These are phyloP conservation scores for Capsicum pubescens DNA, from an alignment of 257 asterid genomes.

Conservation along the genomic window DNA sequence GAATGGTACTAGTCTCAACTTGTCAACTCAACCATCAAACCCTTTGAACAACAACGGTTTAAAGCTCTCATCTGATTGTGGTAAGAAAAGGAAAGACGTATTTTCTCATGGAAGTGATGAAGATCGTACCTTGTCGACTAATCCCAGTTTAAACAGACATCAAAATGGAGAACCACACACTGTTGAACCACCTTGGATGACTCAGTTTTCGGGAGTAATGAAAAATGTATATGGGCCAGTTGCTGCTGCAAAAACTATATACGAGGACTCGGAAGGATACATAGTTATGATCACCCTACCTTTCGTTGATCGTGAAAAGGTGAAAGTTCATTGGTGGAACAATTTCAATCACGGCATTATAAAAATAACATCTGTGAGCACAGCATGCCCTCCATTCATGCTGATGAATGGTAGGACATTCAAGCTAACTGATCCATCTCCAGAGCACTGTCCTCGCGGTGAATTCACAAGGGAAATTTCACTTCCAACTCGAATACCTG, in stretches of 20 bases:
- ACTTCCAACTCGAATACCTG: slow-evolving; percentile 71
- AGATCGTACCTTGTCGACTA: slow-evolving; percentile 40
- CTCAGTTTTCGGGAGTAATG: slow-evolving; percentile 62
- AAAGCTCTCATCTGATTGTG: slow-evolving; percentile 56
- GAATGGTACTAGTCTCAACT: slow-evolving; percentile 58
- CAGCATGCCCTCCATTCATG: slow-evolving; percentile 62
- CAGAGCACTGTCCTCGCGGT: slow-evolving; percentile 80
- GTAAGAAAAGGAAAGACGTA: slow-evolving; percentile 66
- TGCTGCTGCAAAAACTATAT: slow-evolving; percentile 67
- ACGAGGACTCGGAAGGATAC: slow-evolving; percentile 73
- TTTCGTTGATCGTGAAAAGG: slow-evolving; percentile 63
- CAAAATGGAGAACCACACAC: slow-evolving; percentile 54
- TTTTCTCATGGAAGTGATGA: slow-evolving; percentile 57
- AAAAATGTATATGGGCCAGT: slow-evolving; percentile 65
- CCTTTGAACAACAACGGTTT: slow-evolving; percentile 46
- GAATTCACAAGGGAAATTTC: slow-evolving; percentile 73
- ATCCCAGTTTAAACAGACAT: slow-evolving; percentile 34
- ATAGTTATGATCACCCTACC: slow-evolving; percentile 68
- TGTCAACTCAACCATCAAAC: slow-evolving; percentile 53
- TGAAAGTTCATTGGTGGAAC: slow-evolving; percentile 81
- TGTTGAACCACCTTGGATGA: slow-evolving; percentile 61
- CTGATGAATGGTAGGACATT: slow-evolving; percentile 66
- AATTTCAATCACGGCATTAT: slow-evolving; percentile 65
- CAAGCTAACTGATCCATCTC: slow-evolving; percentile 72
- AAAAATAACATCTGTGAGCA: slow-evolving; percentile 68